Conservation (phyloP, 768 basidiomycete genomes). For the Suillus alpinus region DNA sequence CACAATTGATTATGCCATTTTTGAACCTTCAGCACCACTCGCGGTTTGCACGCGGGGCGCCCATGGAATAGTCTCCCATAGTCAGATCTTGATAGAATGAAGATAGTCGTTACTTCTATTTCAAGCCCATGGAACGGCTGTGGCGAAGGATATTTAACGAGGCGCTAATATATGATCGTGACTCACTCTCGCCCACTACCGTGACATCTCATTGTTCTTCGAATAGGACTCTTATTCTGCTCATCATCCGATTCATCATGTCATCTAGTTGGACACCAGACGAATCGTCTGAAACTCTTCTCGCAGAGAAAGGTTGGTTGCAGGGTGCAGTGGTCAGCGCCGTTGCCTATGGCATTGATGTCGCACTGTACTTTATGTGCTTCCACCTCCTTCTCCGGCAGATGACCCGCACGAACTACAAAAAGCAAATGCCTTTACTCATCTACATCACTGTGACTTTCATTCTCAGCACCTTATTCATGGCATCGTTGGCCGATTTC, state of each 20-base stretch:
- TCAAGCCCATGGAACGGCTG: too few species aligned
- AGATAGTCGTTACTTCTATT: too few species aligned
- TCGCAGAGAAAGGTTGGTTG: background rate
- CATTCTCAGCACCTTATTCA: constrained; percentile 21
- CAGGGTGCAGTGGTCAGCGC: constrained; percentile 5
- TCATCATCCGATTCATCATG: background rate
- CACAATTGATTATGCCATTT: too few species aligned
- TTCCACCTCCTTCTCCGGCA: constrained; percentile 3
- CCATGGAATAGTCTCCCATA: too few species aligned
- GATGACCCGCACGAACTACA: background rate
- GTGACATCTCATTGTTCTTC: background rate
- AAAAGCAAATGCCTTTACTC: background rate
- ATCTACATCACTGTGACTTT: constrained; percentile 5
- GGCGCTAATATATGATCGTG: background rate
- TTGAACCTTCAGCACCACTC: too few species aligned
- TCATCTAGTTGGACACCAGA: background rate
- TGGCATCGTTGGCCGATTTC: constrained; percentile 18
- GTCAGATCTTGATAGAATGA: too few species aligned
- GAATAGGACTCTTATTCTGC: background rate
- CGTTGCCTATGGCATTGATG: constrained; percentile 13
- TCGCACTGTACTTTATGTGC: constrained; percentile 4
- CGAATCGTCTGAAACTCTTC: background rate
- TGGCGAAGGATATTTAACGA: background rate
- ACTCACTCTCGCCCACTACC: background rate
- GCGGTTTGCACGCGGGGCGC: too few species aligned